Evolutionary conservation across 2,329 filamentous ascomycete species (phyloP).

Genomic region (Fusarium hainanense): DNA sequence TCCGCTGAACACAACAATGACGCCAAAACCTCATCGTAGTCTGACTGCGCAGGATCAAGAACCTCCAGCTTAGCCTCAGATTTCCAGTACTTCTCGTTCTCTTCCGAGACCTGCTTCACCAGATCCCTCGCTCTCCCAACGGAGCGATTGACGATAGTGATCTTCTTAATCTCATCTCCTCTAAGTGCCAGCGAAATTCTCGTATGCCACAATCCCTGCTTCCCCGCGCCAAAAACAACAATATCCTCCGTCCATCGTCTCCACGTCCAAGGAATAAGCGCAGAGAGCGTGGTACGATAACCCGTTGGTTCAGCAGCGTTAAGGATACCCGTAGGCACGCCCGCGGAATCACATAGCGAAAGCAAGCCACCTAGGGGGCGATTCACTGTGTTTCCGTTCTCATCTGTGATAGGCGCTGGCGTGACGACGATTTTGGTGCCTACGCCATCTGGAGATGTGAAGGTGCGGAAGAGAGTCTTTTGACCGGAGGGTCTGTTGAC

Average conservation of each 20-base stretch:
- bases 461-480: conserved; percentile 43
- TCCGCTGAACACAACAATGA: conserved; percentile 11
- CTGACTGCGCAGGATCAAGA: conserved; percentile 16
- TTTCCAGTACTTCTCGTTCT: conserved; percentile 36
- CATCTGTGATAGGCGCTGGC: conserved; percentile 6
- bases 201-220: conserved; percentile 80
- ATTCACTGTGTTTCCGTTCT: not conserved
- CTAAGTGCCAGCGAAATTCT: too few species aligned
- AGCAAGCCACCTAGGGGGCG: conserved; percentile 25
- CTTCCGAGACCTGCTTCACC: conserved; percentile 9
- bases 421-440: conserved; percentile 44
- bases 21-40: conserved; percentile 5
- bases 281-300: conserved; percentile 73
- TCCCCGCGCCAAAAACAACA: conserved; percentile 75
- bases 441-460: conserved; percentile 32
- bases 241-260: conserved; percentile 57
- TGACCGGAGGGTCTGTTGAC: conserved; percentile 40
- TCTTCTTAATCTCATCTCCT: conserved; percentile 38
- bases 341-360: conserved; percentile 23
- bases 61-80: conserved; percentile 7
- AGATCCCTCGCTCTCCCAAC: conserved; percentile 2
- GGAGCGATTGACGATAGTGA: conserved; percentile 50
- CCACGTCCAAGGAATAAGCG: conserved; percentile 68
- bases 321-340: conserved; percentile 59
- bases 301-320: conserved; percentile 75